Conservation (phyloP, 2,329 filamentous ascomycete genomes). For the Ilyonectria mors-panacis region DNA sequence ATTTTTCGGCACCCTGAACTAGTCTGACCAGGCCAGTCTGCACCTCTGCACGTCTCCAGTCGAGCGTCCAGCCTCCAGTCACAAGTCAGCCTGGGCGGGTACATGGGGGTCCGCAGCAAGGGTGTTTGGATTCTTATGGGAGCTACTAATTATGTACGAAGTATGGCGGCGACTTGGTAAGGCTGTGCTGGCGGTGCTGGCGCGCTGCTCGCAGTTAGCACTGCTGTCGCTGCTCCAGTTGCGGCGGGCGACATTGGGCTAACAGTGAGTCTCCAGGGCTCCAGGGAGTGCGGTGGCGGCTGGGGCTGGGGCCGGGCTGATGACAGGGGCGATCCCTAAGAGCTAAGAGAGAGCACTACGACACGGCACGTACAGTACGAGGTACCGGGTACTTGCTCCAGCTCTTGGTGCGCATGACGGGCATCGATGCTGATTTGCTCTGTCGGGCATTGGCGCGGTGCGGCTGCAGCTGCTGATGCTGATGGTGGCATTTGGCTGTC, state of each 20-base stretch:
- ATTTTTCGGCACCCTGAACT: slow-evolving; percentile 11
- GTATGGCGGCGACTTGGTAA: slow-evolving; percentile 7
- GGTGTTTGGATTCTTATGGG: slow-evolving; percentile 15
- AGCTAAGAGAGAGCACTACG: not conserved
- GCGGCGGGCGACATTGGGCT: not conserved
- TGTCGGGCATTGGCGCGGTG: slow-evolving; percentile 20
- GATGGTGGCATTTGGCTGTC: slow-evolving; percentile 4
- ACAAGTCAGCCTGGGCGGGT: slow-evolving; percentile 18
- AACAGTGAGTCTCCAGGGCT: not conserved
- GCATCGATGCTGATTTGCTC: slow-evolving; percentile 9
- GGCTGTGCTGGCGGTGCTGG: slow-evolving; percentile 23
- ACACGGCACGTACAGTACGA: not conserved
- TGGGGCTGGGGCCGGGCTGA: slow-evolving; percentile 38
- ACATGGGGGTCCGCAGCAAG: slow-evolving; percentile 4
- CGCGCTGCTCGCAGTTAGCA: not conserved
- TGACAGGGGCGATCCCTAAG: slow-evolving; percentile 22
- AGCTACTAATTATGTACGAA: slow-evolving; percentile 31
- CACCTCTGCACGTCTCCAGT: slow-evolving; percentile 25
- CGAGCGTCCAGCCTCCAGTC: not conserved
- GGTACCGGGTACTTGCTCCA: not conserved
- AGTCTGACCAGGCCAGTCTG: not conserved
- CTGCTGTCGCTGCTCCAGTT: not conserved
- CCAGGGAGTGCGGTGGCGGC: not conserved
- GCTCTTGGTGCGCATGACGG: not conserved
- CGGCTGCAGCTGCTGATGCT: slow-evolving; percentile 25